phyloP scores from a whole-genome alignment of 768 basidiomycete genomes.

The Tephrocybe sp. region DNA sequence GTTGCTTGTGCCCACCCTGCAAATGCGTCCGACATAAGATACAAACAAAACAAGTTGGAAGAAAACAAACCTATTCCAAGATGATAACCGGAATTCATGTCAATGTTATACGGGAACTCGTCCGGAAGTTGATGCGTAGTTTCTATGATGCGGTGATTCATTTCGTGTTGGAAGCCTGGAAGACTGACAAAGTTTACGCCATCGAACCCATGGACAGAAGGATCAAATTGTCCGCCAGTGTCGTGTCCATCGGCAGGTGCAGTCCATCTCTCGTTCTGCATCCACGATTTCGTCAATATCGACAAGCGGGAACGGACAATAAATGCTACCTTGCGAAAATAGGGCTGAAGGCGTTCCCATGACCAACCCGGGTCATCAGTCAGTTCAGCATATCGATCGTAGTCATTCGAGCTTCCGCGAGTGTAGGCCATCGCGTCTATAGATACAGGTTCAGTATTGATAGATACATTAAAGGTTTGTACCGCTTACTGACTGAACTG shows the following conservation, averaged over 20 bases:
- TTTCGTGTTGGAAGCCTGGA: constrained; percentile 19
- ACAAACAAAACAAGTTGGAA: constrained; percentile 3
- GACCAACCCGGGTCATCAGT: constrained; percentile 26
- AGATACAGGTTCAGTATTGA: background rate
- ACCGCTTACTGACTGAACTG: constrained; percentile 18
- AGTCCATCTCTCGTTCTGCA: constrained; percentile 25
- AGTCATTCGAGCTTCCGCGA: constrained; percentile 25
- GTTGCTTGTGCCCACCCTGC: constrained; percentile 14
- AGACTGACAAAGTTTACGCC: constrained; percentile 27
- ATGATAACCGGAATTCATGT: constrained; percentile 14
- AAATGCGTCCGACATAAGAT: background rate
- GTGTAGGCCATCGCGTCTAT: constrained; percentile 18
- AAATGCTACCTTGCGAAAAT: constrained; percentile 17
- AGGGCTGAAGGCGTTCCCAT: constrained; percentile 20
- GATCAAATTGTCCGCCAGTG: constrained; percentile 25
- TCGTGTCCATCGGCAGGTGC: constrained; percentile 26
- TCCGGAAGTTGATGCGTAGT: constrained; percentile 29
- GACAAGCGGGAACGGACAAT: background rate
- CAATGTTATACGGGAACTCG: constrained; percentile 13
- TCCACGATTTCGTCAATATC: background rate
- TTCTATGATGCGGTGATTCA: constrained; percentile 30
- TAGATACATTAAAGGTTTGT: background rate
- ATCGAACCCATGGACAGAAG: constrained; percentile 19
- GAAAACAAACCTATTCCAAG: constrained; percentile 34
- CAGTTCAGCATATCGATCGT: constrained; percentile 21